A percentile compares a stretch with the other conserved stretches of the same genome.
These are phyloP conservation scores for Sclerotiophoma versabilis DNA, from an alignment of 2,329 filamentous ascomycete species.

Conservation along the genomic window DNA sequence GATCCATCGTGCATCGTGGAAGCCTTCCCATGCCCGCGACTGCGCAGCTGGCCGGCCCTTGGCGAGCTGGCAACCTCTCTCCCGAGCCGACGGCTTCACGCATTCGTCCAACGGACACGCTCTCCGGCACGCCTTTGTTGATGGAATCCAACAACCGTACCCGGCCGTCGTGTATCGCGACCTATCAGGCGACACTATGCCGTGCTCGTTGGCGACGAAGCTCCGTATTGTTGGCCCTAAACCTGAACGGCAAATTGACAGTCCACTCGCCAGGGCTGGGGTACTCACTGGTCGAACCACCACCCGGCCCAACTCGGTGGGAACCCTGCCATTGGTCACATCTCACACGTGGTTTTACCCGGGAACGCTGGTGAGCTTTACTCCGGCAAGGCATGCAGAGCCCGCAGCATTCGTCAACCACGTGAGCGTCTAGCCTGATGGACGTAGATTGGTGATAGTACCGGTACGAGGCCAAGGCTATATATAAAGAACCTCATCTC, in stretches of 20 bases:
- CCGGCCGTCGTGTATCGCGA: constrained; percentile 19
- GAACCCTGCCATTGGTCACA: constrained; percentile 7
- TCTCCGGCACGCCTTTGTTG: constrained; percentile 17
- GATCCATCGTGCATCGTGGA: constrained; percentile 24
- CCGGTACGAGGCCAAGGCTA: background rate
- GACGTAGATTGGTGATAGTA: background rate
- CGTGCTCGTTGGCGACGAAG: constrained; percentile 13
- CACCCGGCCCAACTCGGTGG: constrained; percentile 22
- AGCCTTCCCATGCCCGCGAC: constrained; percentile 22
- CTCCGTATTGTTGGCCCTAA: constrained; percentile 14
- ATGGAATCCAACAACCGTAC: background rate
- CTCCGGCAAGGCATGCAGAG: constrained; percentile 10
- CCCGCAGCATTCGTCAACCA: constrained; percentile 14
- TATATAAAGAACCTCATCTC: background rate
- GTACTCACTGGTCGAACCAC: constrained; percentile 13
- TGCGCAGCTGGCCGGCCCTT: constrained; percentile 20
- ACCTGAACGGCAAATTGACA: constrained; percentile 5
- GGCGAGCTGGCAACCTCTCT: constrained; percentile 10
- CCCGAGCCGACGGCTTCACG: constrained; percentile 30
- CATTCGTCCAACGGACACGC: constrained; percentile 15
- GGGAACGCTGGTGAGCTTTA: constrained; percentile 1
- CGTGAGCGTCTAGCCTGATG: constrained; percentile 15
- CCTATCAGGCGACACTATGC: constrained; percentile 7
- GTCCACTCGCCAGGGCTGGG: constrained; percentile 14
- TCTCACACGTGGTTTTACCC: constrained; percentile 8